phyloP scores from a whole-genome alignment of 805 yeast species.

The Saccharomycopsis selenospora region DNA sequence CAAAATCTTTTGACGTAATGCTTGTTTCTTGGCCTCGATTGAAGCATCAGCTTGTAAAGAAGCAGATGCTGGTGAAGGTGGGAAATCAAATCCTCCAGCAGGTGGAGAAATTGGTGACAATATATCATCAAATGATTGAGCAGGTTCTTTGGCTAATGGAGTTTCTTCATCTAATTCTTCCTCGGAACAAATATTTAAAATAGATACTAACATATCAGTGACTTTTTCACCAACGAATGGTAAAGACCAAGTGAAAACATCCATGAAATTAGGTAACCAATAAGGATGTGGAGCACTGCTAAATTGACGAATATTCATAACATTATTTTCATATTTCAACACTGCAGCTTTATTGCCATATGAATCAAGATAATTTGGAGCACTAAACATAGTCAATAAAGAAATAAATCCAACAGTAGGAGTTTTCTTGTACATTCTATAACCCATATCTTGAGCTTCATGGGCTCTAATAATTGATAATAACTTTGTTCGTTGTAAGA shows the following conservation, averaged over 20 bases:
- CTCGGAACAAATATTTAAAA: slow-evolving; percentile 89
- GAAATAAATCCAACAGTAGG: slow-evolving; percentile 83
- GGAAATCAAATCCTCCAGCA: slow-evolving; percentile 8
- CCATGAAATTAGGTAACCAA: slow-evolving; percentile 95
- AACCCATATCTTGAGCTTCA: slow-evolving; percentile 97
- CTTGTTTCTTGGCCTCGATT: slow-evolving; percentile 35
- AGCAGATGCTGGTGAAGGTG: slow-evolving; percentile 6
- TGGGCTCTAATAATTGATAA: slow-evolving; percentile 90
- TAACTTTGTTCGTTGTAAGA: slow-evolving; percentile 69
- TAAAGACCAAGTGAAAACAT: slow-evolving; percentile 93
- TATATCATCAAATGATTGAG: slow-evolving; percentile 27
- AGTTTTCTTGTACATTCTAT: slow-evolving; percentile 86
- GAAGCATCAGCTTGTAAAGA: slow-evolving; percentile 12
- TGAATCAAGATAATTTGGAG: slow-evolving; percentile 89
- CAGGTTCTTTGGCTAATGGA: slow-evolving; percentile 40
- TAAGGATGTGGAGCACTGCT: slow-evolving; percentile 92
- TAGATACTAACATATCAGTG: slow-evolving; percentile 85
- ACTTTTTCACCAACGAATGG: slow-evolving; percentile 97
- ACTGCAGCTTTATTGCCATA: slow-evolving; percentile 95
- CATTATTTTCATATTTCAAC: slow-evolving; percentile 81
- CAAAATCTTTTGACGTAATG: slow-evolving; percentile 76
- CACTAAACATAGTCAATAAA: slow-evolving; percentile 84
- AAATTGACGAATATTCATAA: slow-evolving; percentile 93
- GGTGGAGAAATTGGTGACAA: slow-evolving; percentile 14
- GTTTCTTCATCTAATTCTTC: slow-evolving; percentile 83